Conservation (phyloP, 169 alveolate species). For the Perkinsus olseni region DNA sequence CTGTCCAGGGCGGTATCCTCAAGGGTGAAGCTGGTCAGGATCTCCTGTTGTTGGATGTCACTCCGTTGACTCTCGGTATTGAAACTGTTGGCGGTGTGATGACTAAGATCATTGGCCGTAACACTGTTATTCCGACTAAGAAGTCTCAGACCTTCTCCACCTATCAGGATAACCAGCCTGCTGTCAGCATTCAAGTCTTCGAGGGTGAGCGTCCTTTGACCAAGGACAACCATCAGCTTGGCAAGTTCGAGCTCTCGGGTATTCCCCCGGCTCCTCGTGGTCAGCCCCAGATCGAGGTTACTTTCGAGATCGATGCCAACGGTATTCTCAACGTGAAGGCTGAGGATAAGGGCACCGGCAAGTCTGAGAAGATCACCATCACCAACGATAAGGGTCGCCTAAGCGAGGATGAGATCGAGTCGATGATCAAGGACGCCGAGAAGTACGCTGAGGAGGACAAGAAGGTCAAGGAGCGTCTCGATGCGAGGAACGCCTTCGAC, state of each 20-base stretch:
- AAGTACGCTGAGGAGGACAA: constrained; percentile 87
- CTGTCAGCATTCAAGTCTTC: constrained; percentile 88
- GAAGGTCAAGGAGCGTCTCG: constrained; percentile 71
- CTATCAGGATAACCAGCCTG: constrained; percentile 87
- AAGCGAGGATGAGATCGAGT: constrained; percentile 84
- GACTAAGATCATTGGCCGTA: constrained; percentile 87
- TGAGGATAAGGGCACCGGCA: constrained; percentile 88
- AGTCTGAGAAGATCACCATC: constrained; percentile 81
- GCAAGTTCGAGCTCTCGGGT: constrained; percentile 90
- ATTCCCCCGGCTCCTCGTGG: constrained; percentile 93
- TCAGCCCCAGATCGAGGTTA: constrained; percentile 89
- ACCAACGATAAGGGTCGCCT: constrained; percentile 88
- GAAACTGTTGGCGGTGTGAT: constrained; percentile 94
- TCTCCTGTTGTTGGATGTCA: constrained; percentile 86
- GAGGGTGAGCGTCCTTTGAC: constrained; percentile 96
- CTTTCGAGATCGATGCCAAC: constrained; percentile 92
- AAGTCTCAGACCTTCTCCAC: constrained; percentile 94
- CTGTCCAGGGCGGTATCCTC: constrained; percentile 87
- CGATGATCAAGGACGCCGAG: constrained; percentile 84
- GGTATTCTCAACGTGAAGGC: constrained; percentile 92
- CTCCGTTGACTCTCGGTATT: constrained; percentile 91
- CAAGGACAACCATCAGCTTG: constrained; percentile 90
- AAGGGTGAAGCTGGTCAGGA: constrained; percentile 88
- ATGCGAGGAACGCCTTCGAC: constrained; percentile 84
- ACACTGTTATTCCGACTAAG: constrained; percentile 93